phyloP scores from a whole-genome alignment of 345 rosid species.

The Aegle marmelos region DNA sequence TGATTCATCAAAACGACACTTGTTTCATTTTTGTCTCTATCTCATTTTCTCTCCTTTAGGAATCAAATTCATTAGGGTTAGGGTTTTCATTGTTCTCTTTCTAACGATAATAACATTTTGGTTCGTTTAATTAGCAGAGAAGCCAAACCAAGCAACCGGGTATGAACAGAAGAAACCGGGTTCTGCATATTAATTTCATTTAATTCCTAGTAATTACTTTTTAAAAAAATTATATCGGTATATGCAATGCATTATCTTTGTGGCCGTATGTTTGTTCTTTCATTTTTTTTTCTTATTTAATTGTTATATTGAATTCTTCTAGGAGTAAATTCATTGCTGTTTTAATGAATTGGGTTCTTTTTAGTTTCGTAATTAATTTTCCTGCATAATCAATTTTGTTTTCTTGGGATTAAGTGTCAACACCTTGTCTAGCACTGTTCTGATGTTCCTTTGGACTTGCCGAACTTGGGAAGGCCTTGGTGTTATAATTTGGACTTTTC shows the following conservation, averaged over 20 bases:
- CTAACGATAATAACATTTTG: background rate
- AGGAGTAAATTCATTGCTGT: background rate
- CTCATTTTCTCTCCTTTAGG: conserved; percentile 15
- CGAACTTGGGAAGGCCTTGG: background rate
- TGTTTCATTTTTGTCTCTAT: conserved; percentile 24
- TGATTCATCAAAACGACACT: conserved; percentile 34
- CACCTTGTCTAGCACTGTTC: background rate
- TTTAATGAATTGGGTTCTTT: background rate
- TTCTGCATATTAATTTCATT: background rate
- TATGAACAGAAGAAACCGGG: conserved; percentile 3
- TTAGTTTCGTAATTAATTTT: background rate
- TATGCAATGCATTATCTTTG: background rate
- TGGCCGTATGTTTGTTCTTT: background rate
- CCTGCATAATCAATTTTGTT: background rate
- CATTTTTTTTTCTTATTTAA: background rate
- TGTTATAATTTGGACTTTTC: background rate
- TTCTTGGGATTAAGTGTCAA: background rate
- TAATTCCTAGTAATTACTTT: background rate
- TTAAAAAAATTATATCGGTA: background rate
- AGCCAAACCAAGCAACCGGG: conserved; percentile 21
- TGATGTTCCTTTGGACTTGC: background rate
- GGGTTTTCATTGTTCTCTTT: conserved; percentile 1
- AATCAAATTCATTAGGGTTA: conserved; percentile 32
- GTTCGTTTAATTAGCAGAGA: conserved; percentile 5
- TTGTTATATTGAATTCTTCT: background rate